Base-by-base conservation (phyloP, 805 yeast genomes). In the Saccharomycodes ludwigii region DNA sequence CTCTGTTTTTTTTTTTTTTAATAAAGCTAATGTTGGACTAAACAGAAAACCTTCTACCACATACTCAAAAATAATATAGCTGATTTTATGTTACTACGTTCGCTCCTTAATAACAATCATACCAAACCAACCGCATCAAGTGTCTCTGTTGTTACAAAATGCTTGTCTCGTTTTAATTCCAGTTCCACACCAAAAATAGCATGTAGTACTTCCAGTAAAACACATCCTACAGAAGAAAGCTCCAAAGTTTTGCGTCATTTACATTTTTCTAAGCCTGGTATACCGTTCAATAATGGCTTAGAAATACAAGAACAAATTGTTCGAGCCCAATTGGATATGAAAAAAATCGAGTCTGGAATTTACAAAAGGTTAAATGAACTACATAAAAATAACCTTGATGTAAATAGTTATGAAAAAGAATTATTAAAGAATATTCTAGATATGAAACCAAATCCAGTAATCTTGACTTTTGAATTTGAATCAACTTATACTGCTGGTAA, bases 401-500 rank as follows among this genome's bases (percentile, higher is more conserved):
- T 72, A 24, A 63, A 63, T 32, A 66, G 65, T 4, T 62, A 64
- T 37, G 80, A 73, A 39, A 54, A 59, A 27, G 58, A 48, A 11
- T 48, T 72, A 16, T 37, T 73, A 18, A 50, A 58, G 11, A 63
- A 61, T 30, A 63, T 70, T 14, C 29, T 63, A n/a, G 40, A 47
- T 2, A 52, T 60, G 64, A 67, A 69, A 40, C 79, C 83, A 2
- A 56, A 59, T 21, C 88, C 95, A 0, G 66, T 76, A 0, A 53
- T 86, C 4, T 58, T 88, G 11, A 78, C 94, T 1, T 85, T 84
- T 58, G 86, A 91, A 48, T 81, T 91, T 58, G 64, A 72, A 13
- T 83, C 85, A 3, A 84, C 85, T 0, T 85, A 83, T 49, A 88
- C 98, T 0, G 88, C 93, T 9, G 99, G 99, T 2, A 73, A 86